These are phyloP conservation scores for Hypoxylon sp. DNA, from an alignment of 2,329 filamentous ascomycete species.

Conservation along the genomic window DNA sequence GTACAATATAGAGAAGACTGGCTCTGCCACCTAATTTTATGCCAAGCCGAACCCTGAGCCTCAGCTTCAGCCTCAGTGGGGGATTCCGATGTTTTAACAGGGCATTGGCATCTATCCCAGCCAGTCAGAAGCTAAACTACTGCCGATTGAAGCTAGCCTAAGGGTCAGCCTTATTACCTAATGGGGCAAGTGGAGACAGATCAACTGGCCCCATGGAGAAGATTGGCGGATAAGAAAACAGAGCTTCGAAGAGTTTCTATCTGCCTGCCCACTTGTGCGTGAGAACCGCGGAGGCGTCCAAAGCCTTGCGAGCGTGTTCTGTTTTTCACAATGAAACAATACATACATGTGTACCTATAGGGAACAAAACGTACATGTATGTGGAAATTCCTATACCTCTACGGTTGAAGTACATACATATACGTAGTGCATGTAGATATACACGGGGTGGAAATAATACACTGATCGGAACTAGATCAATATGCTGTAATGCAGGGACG, in stretches of 20 bases:
- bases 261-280: background rate
- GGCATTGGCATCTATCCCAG: background rate
- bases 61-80: conserved; percentile 34
- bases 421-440: too few species aligned
- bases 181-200: conserved; percentile 32
- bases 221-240: conserved; percentile 1
- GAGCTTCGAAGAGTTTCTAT: conserved; percentile 21
- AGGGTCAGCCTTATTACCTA: conserved; percentile 34
- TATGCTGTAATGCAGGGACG: conserved; percentile 16
- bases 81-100: conserved; percentile 19
- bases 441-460: background rate
- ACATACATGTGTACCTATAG: too few species aligned
- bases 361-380: too few species aligned
- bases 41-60: conserved; percentile 25
- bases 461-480: conserved; percentile 4
- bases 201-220: conserved; percentile 20
- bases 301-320: background rate
- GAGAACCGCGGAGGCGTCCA: background rate
- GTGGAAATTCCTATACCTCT: too few species aligned
- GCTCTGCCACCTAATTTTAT: conserved; percentile 7
- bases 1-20: background rate
- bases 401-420: too few species aligned
- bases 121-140: conserved; percentile 16
- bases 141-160: conserved; percentile 19
- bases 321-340: background rate